Evolutionary conservation across 371 early-diverging fungal species (phyloP).

Genomic region (Rhizopus stolonifer): DNA sequence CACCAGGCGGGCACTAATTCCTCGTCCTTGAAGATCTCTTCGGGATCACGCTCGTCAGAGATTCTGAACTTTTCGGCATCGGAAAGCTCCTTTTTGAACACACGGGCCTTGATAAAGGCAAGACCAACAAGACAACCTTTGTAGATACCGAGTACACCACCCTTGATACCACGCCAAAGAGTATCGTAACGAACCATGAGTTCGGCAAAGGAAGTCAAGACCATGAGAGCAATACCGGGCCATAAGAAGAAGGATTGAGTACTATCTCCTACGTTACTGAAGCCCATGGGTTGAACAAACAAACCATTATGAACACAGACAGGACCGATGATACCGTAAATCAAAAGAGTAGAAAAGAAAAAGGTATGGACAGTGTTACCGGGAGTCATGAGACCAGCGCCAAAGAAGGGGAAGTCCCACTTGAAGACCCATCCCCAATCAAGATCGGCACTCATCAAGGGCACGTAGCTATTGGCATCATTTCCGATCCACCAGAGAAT

Average conservation of each 20-base stretch:
- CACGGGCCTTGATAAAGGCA: conserved; percentile 5
- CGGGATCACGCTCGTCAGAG: conserved; percentile 14
- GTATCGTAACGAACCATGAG: conserved; percentile 56
- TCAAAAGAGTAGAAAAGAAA: conserved; percentile 53
- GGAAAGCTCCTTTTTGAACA: conserved; percentile 8
- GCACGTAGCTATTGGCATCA: conserved; percentile 33
- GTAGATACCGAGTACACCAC: conserved; percentile 28
- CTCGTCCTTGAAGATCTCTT: conserved; percentile 35
- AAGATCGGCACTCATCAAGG: conserved; percentile 54
- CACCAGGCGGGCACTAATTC: conserved; percentile 61
- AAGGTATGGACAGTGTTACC: conserved; percentile 58
- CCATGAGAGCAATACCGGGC: conserved; percentile 80
- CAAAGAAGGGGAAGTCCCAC: conserved; percentile 65
- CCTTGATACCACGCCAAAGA: conserved; percentile 57
- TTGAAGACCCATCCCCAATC: conserved; percentile 61
- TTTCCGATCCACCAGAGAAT: conserved; percentile 60
- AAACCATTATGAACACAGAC: conserved; percentile 39
- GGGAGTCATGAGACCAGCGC: conserved; percentile 70
- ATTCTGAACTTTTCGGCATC: conserved; percentile 5
- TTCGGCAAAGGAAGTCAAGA: conserved; percentile 65
- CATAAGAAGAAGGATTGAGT: conserved; percentile 62
- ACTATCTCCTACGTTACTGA: conserved; percentile 32
- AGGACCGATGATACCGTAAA: conserved; percentile 58
- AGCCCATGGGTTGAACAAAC: conserved; percentile 37
- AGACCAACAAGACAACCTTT: background rate